These are phyloP conservation scores for Scedosporium apiospermum DNA, from an alignment of 2,329 filamentous ascomycete genomes.

Conservation along the genomic window DNA sequence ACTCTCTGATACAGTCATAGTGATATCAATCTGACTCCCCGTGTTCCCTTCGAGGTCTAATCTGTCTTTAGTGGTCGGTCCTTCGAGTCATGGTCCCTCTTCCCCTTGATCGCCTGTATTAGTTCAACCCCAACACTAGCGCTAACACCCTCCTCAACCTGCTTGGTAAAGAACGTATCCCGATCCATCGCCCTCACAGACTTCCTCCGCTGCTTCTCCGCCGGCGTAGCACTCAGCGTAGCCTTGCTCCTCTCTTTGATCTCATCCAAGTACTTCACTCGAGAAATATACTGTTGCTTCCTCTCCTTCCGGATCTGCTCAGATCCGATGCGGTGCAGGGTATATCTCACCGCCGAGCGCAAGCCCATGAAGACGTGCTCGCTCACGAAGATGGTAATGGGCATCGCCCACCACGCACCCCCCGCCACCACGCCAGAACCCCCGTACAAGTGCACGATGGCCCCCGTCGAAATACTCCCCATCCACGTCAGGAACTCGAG, in stretches of 20 bases:
- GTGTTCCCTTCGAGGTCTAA: not conserved
- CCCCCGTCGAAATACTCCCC: constrained; percentile 62
- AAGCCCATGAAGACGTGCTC: constrained; percentile 63
- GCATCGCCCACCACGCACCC: constrained; percentile 55
- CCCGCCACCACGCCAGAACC: constrained; percentile 38
- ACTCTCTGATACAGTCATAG: too few relatives aligned
- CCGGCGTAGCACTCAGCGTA: constrained; percentile 21
- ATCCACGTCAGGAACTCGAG: constrained; percentile 62
- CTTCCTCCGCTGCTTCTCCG: constrained; percentile 27
- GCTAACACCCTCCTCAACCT: constrained; percentile 28
- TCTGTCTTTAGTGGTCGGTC: not conserved
- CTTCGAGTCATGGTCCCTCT: not conserved
- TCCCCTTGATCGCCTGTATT: not conserved
- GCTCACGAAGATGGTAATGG: constrained; percentile 62
- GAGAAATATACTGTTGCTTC: constrained; percentile 26
- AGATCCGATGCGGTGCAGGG: constrained; percentile 28
- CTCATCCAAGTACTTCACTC: constrained; percentile 27
- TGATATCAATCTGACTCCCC: too few relatives aligned
- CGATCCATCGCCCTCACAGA: constrained; percentile 22
- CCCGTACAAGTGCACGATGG: constrained; percentile 66
- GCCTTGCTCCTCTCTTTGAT: constrained; percentile 27
- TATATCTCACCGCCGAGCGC: constrained; percentile 29
- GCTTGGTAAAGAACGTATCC: constrained; percentile 31
- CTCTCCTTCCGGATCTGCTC: constrained; percentile 29
- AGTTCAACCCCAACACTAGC: constrained; percentile 10